phyloP scores from a whole-genome alignment of 768 basidiomycete genomes.

The Lyophyllum semitale region DNA sequence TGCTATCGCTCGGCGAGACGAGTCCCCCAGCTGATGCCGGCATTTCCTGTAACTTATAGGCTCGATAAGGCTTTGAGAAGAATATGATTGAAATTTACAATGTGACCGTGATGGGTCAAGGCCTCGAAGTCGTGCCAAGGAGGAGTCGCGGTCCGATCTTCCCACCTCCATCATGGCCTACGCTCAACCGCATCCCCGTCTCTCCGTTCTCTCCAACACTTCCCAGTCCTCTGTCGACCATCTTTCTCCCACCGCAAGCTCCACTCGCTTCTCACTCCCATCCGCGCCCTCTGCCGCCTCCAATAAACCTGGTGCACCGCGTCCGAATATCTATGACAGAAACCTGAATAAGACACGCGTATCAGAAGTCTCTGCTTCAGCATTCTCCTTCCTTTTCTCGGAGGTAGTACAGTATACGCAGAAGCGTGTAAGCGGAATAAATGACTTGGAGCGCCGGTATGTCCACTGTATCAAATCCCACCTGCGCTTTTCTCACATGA shows the following conservation, averaged over 20 bases:
- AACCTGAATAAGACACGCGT: constrained; percentile 85
- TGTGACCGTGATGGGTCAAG: constrained; percentile 1
- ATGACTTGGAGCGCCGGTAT: constrained; percentile 91
- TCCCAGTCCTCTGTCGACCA: constrained; percentile 55
- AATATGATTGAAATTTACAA: too few species aligned
- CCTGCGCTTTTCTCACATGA: constrained; percentile 2
- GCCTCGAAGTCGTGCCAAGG: background rate
- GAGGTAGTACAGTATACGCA: constrained; percentile 97
- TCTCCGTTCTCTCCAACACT: constrained; percentile 66
- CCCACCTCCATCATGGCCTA: constrained; percentile 43
- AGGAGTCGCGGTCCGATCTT: background rate
- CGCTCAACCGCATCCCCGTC: constrained; percentile 64
- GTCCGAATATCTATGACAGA: constrained; percentile 87
- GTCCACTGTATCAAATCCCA: constrained; percentile 17
- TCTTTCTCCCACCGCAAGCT: constrained; percentile 57
- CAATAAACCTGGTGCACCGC: constrained; percentile 38
- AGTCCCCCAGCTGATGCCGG: background rate
- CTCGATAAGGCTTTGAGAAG: background rate
- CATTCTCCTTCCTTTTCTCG: constrained; percentile 89
- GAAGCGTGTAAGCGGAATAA: constrained; percentile 91
- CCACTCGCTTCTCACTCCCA: constrained; percentile 72
- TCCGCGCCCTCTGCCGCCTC: constrained; percentile 47
- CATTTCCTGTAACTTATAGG: background rate
- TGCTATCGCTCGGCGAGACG: constrained; percentile 1
- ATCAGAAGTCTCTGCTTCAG: constrained; percentile 79